Evolutionary conservation across 352 stramenopile species (phyloP).

Genomic region (Thraustotheca clavata): DNA sequence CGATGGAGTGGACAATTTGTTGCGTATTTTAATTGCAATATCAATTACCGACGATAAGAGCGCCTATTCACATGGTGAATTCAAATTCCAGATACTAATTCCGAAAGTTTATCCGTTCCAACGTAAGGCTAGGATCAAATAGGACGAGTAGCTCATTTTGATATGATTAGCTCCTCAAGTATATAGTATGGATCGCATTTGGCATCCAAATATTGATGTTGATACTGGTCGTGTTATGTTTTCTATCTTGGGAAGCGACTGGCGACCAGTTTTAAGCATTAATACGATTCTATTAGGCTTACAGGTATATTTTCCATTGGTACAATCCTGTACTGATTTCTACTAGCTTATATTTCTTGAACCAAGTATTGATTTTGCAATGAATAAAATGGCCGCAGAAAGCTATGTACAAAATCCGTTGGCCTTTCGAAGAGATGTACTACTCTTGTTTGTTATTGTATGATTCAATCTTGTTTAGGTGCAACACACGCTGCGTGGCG

Average conservation of each 20-base stretch:
- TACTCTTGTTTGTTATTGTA: background rate
- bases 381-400: conserved; percentile 47
- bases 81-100: conserved; percentile 81
- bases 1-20: conserved; percentile 71
- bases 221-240: conserved; percentile 77
- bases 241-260: conserved; percentile 74
- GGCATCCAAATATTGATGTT: conserved; percentile 79
- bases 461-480: background rate
- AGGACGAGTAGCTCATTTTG: no score
- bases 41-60: conserved; percentile 59
- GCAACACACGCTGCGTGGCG: conserved; percentile 18
- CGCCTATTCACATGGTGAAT: conserved; percentile 78
- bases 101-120: conserved; percentile 83
- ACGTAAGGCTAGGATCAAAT: conserved; percentile 29
- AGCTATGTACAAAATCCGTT: conserved; percentile 39
- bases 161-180: conserved; percentile 48
- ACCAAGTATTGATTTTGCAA: conserved; percentile 53
- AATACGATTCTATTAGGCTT: conserved; percentile 77
- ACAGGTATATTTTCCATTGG: conserved; percentile 34
- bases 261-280: conserved; percentile 77
- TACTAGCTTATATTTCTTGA: conserved; percentile 72
- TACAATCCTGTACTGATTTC: background rate
- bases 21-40: conserved; percentile 72
- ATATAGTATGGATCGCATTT: conserved; percentile 65
- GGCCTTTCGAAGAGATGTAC: conserved; percentile 19